Conservation (phyloP, 805 yeast species). For the Alloascoidea africana region DNA sequence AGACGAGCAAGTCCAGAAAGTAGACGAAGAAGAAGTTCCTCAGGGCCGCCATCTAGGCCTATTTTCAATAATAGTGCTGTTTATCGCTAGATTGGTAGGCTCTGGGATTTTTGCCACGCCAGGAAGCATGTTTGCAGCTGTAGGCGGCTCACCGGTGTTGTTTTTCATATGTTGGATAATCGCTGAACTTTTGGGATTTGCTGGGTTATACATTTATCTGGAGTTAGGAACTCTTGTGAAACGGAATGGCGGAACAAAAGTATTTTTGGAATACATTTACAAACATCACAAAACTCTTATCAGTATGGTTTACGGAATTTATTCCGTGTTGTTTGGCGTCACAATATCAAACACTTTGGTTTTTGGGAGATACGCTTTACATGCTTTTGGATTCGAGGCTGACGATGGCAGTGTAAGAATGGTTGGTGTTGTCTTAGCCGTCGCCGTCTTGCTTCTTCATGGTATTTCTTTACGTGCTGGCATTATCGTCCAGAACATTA, state of each 20-base stretch:
- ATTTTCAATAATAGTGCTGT: slow-evolving; percentile 47
- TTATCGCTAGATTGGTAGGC: slow-evolving; percentile 58
- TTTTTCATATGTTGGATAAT: slow-evolving; percentile 50
- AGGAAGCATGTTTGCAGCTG: slow-evolving; percentile 45
- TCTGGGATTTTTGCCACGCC: slow-evolving; percentile 70
- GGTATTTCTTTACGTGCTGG: slow-evolving; percentile 48
- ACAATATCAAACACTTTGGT: slow-evolving; percentile 39
- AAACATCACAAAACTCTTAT: slow-evolving; percentile 41
- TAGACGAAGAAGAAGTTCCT: slow-evolving; percentile 27
- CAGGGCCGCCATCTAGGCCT: slow-evolving; percentile 66
- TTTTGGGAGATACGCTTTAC: slow-evolving; percentile 44
- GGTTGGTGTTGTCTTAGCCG: slow-evolving; percentile 21
- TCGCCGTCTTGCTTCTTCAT: slow-evolving; percentile 27
- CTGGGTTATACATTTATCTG: slow-evolving; percentile 50
- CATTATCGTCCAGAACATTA: slow-evolving; percentile 39
- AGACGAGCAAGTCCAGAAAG: too few species aligned
- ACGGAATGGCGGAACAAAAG: slow-evolving; percentile 63
- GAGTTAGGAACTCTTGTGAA: slow-evolving; percentile 63
- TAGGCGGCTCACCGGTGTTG: slow-evolving; percentile 49
- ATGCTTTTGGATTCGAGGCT: slow-evolving; percentile 26
- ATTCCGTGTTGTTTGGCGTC: slow-evolving; percentile 38
- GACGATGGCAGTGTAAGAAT: slow-evolving; percentile 14
- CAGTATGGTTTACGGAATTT: slow-evolving; percentile 33
- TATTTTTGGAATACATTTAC: slow-evolving; percentile 54
- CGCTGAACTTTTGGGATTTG: slow-evolving; percentile 46